These are phyloP conservation scores for Osmanthus fragrans DNA, from an alignment of 257 asterid genomes.

Conservation along the genomic window DNA sequence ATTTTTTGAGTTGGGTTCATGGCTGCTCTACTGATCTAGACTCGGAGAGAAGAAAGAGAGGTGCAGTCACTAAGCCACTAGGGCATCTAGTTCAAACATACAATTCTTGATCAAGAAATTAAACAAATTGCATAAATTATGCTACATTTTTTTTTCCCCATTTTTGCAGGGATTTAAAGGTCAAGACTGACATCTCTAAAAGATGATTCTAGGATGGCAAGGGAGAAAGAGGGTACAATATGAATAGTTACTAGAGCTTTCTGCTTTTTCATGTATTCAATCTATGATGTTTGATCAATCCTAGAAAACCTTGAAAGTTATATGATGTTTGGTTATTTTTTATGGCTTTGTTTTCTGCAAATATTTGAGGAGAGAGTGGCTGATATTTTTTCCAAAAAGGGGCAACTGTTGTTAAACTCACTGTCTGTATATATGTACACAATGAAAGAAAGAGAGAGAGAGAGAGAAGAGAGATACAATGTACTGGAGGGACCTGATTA, in stretches of 20 bases:
- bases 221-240: background rate
- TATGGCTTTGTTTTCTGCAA: conserved; percentile 44
- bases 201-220: background rate
- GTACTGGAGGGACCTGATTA: conserved; percentile 39
- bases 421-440: background rate
- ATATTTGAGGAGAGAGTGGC: conserved; percentile 37
- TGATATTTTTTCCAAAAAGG: conserved; percentile 41
- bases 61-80: conserved; percentile 17
- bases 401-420: conserved; percentile 30
- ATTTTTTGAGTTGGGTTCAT: conserved; percentile 66
- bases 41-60: background rate
- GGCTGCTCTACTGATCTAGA: background rate
- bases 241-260: background rate
- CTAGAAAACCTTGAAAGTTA: conserved; percentile 41
- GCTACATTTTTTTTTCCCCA: background rate
- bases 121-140: background rate
- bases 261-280: conserved; percentile 18
- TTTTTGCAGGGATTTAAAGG: background rate
- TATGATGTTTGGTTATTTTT: conserved; percentile 44
- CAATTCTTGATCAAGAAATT: conserved; percentile 23
- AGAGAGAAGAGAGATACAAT: background rate
- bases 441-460: background rate
- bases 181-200: background rate
- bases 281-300: conserved; percentile 46
- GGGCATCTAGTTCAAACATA: conserved; percentile 15